Evolutionary conservation across 495 filamentous ascomycete species (phyloP).

Genomic region (Daldinia concentrica): DNA sequence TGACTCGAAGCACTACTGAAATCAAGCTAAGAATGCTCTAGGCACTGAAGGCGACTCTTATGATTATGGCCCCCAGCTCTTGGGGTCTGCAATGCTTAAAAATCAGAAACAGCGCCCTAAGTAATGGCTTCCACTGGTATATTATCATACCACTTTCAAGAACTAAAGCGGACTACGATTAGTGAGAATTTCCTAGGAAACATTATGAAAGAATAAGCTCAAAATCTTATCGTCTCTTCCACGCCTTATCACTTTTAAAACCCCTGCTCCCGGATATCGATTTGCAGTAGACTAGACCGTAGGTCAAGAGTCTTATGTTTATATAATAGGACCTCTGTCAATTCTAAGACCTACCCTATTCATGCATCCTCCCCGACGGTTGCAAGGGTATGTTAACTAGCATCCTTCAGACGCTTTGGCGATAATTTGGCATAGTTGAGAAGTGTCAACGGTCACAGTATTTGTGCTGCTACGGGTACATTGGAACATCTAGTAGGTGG

Average conservation of each 20-base stretch:
- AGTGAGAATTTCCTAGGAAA: background rate
- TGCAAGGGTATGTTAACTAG: background rate
- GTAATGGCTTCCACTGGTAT: conserved; percentile 15
- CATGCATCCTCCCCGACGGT: background rate
- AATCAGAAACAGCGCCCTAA: conserved; percentile 33
- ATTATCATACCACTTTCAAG: background rate
- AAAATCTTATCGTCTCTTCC: background rate
- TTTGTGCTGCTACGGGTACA: background rate
- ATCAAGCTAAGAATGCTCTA: conserved; percentile 24
- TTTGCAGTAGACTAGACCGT: background rate
- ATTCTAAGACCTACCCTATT: background rate
- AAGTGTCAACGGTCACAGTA: background rate
- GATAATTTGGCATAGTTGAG: background rate
- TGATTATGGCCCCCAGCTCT: conserved; percentile 34
- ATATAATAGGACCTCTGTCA: background rate
- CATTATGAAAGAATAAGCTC: background rate
- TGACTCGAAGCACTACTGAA: conserved; percentile 38
- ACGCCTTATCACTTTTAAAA: background rate
- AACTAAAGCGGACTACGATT: background rate
- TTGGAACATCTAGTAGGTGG: background rate
- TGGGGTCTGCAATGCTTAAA: conserved; percentile 34
- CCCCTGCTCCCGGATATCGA: background rate
- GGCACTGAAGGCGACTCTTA: conserved; percentile 28
- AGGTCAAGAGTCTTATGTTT: background rate
- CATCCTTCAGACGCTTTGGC: background rate